These are phyloP conservation scores for Boletus subcaerulescens DNA, from an alignment of 768 basidiomycete genomes.

Conservation along the genomic window DNA sequence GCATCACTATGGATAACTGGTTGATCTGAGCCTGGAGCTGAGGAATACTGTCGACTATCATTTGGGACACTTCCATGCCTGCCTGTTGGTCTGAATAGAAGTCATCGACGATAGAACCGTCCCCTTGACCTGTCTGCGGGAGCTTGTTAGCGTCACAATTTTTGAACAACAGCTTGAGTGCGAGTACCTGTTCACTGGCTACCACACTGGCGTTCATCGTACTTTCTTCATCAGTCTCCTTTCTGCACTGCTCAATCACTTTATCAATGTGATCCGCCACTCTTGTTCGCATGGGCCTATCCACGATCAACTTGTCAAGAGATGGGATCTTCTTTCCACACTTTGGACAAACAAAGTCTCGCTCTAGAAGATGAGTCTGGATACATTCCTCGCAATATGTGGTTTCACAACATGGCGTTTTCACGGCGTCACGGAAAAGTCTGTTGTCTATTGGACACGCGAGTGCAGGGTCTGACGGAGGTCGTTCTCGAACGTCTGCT, in stretches of 20 bases:
- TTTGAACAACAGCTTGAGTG: background rate
- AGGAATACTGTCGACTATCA: conserved; percentile 71
- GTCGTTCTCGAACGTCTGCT: conserved; percentile 84
- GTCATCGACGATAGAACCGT: conserved; percentile 49
- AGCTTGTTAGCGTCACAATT: conserved; percentile 2
- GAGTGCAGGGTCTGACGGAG: conserved; percentile 74
- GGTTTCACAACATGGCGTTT: conserved; percentile 92
- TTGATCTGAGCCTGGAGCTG: conserved; percentile 81
- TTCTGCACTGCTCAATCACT: conserved; percentile 74
- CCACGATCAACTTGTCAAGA: conserved; percentile 79
- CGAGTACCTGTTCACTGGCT: conserved; percentile 36
- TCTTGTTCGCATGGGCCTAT: conserved; percentile 74
- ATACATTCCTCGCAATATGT: conserved; percentile 97
- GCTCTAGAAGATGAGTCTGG: conserved; percentile 88
- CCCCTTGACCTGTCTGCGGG: conserved; percentile 24
- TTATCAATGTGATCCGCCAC: conserved; percentile 82
- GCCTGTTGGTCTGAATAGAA: conserved; percentile 73
- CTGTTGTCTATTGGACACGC: conserved; percentile 90
- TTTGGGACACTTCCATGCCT: conserved; percentile 67
- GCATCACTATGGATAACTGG: conserved; percentile 78
- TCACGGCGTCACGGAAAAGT: conserved; percentile 91
- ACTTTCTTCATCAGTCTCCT: conserved; percentile 51
- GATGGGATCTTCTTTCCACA: conserved; percentile 87
- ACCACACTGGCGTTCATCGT: conserved; percentile 19
- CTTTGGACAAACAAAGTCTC: conserved; percentile 91